Evolutionary conservation across 805 yeast genomes (phyloP), one percentile per base, ranked within the genome.

Genomic region (Lachancea nothofagi): DNA sequence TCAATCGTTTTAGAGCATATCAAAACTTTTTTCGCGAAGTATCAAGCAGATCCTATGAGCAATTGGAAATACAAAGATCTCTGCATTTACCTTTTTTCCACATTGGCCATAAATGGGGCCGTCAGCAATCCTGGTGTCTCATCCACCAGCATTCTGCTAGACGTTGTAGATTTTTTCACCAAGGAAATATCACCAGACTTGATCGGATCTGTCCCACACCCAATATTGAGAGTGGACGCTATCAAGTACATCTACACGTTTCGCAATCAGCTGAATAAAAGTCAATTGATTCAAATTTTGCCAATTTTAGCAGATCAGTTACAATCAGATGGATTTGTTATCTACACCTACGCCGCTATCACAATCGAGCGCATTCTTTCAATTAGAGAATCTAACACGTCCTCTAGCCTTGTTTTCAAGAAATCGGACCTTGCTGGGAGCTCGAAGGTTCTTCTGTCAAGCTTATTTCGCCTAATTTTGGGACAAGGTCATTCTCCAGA

Each of bases 311-410:
- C 87, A 8, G 70, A 72, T 12, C 88, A 85, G 57, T 74, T 94
- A 50, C 65, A 70, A 38, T 74, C 81, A 25, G 62, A 66, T 6
- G 78, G 80, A 42, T 84, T 83, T 42, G 95, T 88, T 24, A 94
- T 90, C 15, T 86, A 84, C 61, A 89, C 98, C 0, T 93, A 89
- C 55, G 79, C 97, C 1, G 89, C 98, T 1, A 82, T 93, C 42
- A 88, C 97, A 2, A 78, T 90, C 45, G 98, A 93, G 60, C 80
- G 86, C 51, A 78, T 93, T 38, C 69, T 93, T 39, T 77, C 95
- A 1, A 75, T 90, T 61, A 77, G 93, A 46, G 77, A 75, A 50
- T 53, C 62, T 2, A 51, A 54, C 17, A 62, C 72, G n/a, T 70
- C 76, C 33, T 69, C 74, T 33, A 65, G 62, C 9, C 71, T 78